Base-by-base conservation (phyloP, 2,329 filamentous ascomycete genomes). In the Seiridium unicorne region DNA sequence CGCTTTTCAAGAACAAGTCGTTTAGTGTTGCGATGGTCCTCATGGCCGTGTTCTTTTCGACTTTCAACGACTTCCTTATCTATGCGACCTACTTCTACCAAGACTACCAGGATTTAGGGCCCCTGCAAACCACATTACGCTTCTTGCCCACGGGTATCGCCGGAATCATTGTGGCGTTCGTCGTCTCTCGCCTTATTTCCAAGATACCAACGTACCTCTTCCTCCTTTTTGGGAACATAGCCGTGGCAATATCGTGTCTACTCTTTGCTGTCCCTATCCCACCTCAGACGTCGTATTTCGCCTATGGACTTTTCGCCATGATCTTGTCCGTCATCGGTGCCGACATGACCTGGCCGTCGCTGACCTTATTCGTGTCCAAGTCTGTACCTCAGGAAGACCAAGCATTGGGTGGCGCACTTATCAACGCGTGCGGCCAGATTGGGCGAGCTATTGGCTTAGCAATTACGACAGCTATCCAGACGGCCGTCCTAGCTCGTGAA, bases 61-160 rank as follows among this genome's bases (percentile, higher is more conserved):
- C 81, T 2, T 91, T 91, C 75, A 90, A 89, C 74, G 87, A 88
- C 70, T 89, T 82, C 65, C 74, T 90, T 44, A 78, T 91, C 62
- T 89, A 83, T 66, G 83, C 86, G 1, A 91, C 89, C 4, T 91
- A 88, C 72, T 89, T 85, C 73, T 91, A 85, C 72, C 89, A 91
- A 71, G 82, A 88, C 63, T 90, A 84, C 69, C 86, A 88, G 65
- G 83, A 81, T 0, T 78, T 86, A 1, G 80, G 79, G 0, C 77
- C 87, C 0, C 76, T 90, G n/a, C 82, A 89, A 63, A 90, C 88
- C 0, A 89, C 87, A 10, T 70, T 91, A 7, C 85, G 87, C 3
- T 91, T 90, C 70, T 78, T 91, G 7, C 88, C 89, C 0, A 88
- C 84, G 0, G 88, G 88, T 8, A 77, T 88, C 0, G 78, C 77